These are phyloP conservation scores for Hyaloscypha finlandica DNA, from an alignment of 495 filamentous ascomycete species.

Conservation along the genomic window DNA sequence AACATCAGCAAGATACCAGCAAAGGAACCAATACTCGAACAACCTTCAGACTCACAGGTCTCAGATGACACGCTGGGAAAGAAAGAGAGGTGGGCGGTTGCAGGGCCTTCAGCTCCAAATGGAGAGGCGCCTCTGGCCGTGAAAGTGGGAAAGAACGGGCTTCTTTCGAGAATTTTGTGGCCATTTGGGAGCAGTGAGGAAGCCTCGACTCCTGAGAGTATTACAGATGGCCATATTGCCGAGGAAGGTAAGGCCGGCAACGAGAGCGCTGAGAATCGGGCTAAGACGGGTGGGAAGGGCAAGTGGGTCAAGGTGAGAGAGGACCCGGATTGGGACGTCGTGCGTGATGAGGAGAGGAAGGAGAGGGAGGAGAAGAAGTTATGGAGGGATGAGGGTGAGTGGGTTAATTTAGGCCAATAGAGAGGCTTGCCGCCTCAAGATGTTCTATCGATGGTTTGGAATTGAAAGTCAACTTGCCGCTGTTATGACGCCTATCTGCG, in stretches of 20 bases:
- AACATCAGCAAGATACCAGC: not conserved
- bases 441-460: too few relatives aligned
- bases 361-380: slow-evolving; percentile 15
- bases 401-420: not conserved
- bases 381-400: slow-evolving; percentile 21
- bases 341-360: slow-evolving; percentile 23
- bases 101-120: not conserved
- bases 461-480: too few relatives aligned
- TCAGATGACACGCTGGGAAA: not conserved
- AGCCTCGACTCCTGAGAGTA: not conserved
- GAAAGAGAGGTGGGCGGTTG: not conserved
- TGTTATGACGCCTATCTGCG: too few relatives aligned
- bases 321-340: slow-evolving; percentile 25
- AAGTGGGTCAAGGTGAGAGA: not conserved
- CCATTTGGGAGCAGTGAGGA: not conserved
- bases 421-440: not conserved
- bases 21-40: not conserved
- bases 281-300: not conserved
- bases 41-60: not conserved
- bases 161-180: not conserved
- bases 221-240: not conserved
- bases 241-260: not conserved
- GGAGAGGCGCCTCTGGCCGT: not conserved
- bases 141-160: not conserved
- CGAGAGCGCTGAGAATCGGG: not conserved